phyloP scores from a whole-genome alignment of 176 grass and related monocot genomes.

The Secale cereale region DNA sequence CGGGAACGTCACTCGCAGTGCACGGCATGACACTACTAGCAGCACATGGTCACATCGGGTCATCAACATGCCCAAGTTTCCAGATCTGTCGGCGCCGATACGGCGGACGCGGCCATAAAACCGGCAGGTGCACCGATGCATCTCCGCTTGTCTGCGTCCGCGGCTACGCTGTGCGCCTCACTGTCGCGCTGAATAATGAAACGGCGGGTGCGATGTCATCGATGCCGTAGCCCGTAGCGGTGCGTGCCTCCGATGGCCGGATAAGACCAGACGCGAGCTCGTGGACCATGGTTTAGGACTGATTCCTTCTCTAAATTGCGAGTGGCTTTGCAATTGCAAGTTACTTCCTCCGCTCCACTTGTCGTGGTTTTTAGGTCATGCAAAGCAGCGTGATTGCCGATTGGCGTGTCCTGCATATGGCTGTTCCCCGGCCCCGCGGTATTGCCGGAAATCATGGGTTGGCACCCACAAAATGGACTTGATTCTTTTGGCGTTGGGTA shows the following conservation, averaged over 20 bases:
- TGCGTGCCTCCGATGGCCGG: not conserved
- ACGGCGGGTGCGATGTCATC: constrained; percentile 7
- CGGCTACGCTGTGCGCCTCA: not conserved
- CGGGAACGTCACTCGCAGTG: too few species aligned
- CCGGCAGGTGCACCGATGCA: not conserved
- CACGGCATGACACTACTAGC: not conserved
- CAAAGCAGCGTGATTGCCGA: not conserved
- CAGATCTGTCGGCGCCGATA: constrained; percentile 11
- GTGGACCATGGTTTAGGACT: not conserved
- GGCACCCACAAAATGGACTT: too few species aligned
- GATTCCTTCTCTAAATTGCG: not conserved
- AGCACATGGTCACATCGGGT: not conserved
- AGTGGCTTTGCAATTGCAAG: not conserved
- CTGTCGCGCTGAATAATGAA: not conserved
- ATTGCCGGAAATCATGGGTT: not conserved
- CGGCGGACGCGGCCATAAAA: not conserved
- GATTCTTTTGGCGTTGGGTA: too few species aligned
- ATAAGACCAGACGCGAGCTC: not conserved
- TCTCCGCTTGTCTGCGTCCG: constrained; percentile 11
- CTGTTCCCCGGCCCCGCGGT: too few species aligned
- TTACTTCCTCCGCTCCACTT: too few species aligned
- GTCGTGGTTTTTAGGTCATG: too few species aligned
- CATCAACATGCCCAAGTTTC: not conserved
- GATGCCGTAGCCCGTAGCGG: not conserved
- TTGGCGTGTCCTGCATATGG: not conserved